Evolutionary conservation across 495 filamentous ascomycete genomes (phyloP), one percentile per base, ranked within the genome.

Genomic region (Thermothielavioides terrestris): DNA sequence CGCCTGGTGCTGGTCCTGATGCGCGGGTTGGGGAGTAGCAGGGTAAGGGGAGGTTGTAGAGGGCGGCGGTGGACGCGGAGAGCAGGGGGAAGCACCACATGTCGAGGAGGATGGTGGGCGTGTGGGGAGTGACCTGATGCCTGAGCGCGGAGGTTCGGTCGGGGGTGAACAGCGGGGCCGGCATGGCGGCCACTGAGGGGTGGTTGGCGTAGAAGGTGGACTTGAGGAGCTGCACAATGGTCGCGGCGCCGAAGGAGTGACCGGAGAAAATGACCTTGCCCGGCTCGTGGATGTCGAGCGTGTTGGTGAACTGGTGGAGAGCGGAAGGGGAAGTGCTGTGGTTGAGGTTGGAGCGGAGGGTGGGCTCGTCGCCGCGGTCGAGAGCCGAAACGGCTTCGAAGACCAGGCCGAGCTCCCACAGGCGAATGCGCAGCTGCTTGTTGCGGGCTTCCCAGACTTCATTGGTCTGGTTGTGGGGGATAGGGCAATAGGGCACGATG

Each of bases 181-280:
- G 17, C 30, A 3, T 66, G 25, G 50, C 49, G 22, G 55, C 35
- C 22, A 65, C 48, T 50, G 62, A 59, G 4, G 60, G 65, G 18
- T 61, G 65, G 17, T 57, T 60, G 49, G 66, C 69, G 60, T 85
- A 86, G 67, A 79, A 86, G 30, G 81, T 74, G 27, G 73, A 81
- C 59, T 91, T 91, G 53, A 87, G 61, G 39, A 91, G 74, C 56
- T 89, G 86, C 4, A 84, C 73, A 25, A 79, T 69, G 18, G 81
- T 86, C 0, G 84, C 72, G 18, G 81, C 81, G 38, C 86, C 86
- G 56, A 91, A 90, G 14, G 80, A 84, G 64, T 91, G 86, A 7
- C 86, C 86, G 1, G 73, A 74, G 63, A 81, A 88, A 37, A 78
- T 76, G 1, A 89, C 74, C n/a, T 68, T 70, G 6, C 86, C 87